Evolutionary conservation across 495 filamentous ascomycete genomes (phyloP).

Genomic region (Trichoderma reesei): DNA sequence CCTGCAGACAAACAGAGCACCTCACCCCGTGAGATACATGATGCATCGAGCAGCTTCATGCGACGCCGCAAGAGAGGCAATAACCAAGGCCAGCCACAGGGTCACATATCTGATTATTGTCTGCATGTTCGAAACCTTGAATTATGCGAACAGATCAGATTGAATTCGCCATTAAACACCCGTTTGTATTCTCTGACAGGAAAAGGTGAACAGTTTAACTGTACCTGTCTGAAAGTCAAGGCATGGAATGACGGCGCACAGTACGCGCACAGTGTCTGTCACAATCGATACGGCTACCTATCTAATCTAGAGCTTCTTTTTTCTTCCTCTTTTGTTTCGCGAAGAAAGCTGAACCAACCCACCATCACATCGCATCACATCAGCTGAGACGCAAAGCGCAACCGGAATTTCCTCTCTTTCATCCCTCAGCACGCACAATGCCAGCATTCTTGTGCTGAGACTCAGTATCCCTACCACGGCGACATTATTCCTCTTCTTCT

Average conservation of each 20-base stretch:
- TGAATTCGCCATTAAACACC: too few species aligned
- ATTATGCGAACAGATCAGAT: too few species aligned
- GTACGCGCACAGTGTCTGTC: neutral
- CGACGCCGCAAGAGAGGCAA: neutral
- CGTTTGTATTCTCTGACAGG: too few species aligned
- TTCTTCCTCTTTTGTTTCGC: neutral
- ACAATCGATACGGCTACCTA: neutral
- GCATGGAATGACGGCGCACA: too few species aligned
- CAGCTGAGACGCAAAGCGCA: neutral
- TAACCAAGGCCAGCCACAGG: neutral
- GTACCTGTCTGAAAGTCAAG: too few species aligned
- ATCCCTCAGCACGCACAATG: neutral
- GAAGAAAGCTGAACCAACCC: too few species aligned
- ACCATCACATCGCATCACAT: too few species aligned
- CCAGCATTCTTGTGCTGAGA: neutral
- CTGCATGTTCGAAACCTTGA: neutral
- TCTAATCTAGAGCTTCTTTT: slow-evolving; percentile 2
- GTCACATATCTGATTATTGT: neutral
- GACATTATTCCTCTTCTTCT: neutral
- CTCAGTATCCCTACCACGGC: neutral
- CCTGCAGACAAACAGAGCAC: neutral
- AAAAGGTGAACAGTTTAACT: too few species aligned
- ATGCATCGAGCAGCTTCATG: slow-evolving; percentile 29
- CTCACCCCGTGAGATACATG: slow-evolving; percentile 53
- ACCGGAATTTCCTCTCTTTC: neutral